A percentile compares a stretch with the other conserved stretches of the same genome.
These are phyloP conservation scores for Heliosperma pusillum DNA, from an alignment of 148 eudicot genomes.

Conservation along the genomic window DNA sequence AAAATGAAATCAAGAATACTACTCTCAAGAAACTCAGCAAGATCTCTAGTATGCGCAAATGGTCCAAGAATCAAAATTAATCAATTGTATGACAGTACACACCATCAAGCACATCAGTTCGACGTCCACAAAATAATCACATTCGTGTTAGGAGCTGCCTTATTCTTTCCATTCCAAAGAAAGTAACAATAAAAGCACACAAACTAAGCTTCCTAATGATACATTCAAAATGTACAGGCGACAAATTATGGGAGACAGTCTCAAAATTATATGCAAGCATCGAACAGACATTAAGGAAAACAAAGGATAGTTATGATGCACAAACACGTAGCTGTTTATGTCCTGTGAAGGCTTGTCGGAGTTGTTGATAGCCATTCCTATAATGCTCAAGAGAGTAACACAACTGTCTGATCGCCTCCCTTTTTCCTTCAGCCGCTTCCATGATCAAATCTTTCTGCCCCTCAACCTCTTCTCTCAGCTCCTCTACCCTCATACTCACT, in stretches of 20 bases:
- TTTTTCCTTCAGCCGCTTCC: constrained; percentile 74
- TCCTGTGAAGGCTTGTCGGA: constrained; percentile 53
- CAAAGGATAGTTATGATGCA: constrained; percentile 22
- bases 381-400: constrained; percentile 86
- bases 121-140: not conserved
- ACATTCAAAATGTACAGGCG: constrained; percentile 12
- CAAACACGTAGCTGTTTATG: constrained; percentile 35
- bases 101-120: not conserved
- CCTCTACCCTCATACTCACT: constrained; percentile 36
- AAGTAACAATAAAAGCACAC: constrained; percentile 9
- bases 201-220: constrained; percentile 4
- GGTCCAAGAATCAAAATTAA: not conserved
- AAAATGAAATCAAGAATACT: not conserved
- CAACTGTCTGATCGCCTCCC: constrained; percentile 83
- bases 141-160: not conserved
- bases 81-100: not conserved
- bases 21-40: not conserved
- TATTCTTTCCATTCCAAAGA: not conserved
- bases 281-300: not conserved
- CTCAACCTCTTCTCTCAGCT: constrained; percentile 54
- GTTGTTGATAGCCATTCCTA: constrained; percentile 50
- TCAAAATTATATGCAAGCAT: constrained; percentile 13
- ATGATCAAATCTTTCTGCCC: constrained; percentile 37
- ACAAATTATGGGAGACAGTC: not conserved
- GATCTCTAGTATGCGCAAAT: not conserved